Conservation (phyloP, 1,284 basidiomycete species). For the Ceratobasidium sp. region DNA sequence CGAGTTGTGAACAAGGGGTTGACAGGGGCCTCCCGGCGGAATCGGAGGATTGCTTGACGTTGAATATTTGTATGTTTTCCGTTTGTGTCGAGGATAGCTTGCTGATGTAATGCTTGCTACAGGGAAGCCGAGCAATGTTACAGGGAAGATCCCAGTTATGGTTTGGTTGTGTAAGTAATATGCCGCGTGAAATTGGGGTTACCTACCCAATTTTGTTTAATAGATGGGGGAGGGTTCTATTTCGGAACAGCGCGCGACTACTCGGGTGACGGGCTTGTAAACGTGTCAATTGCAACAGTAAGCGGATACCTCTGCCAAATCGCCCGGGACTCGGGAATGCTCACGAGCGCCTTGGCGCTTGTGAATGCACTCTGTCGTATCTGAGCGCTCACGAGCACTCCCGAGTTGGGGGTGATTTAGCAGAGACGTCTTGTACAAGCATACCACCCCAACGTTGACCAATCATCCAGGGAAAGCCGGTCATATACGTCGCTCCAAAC, state of each 20-base stretch:
- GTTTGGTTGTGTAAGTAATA: constrained; percentile 51
- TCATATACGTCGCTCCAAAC: constrained; percentile 53
- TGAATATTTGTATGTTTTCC: constrained; percentile 54
- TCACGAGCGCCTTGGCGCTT: no score
- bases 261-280: constrained; percentile 8
- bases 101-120: constrained; percentile 45
- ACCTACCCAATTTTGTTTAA: background rate
- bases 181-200: background rate
- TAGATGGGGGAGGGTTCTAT: constrained; percentile 54
- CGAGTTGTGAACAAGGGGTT: constrained; percentile 15
- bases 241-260: constrained; percentile 33
- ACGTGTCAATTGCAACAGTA: constrained; percentile 25
- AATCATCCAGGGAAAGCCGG: constrained; percentile 48
- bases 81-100: constrained; percentile 39
- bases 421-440: no score
- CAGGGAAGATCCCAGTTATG: constrained; percentile 54
- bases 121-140: constrained; percentile 26
- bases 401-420: no score
- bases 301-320: no score
- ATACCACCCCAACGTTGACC: no score
- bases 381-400: no score
- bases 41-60: constrained; percentile 57
- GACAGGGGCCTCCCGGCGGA: constrained; percentile 13
- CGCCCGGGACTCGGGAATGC: no score
- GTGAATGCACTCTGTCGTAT: no score